Evolutionary conservation across 345 rosid genomes (phyloP), one percentile per base, ranked within the genome.

Genomic region (Brassica cretica): DNA sequence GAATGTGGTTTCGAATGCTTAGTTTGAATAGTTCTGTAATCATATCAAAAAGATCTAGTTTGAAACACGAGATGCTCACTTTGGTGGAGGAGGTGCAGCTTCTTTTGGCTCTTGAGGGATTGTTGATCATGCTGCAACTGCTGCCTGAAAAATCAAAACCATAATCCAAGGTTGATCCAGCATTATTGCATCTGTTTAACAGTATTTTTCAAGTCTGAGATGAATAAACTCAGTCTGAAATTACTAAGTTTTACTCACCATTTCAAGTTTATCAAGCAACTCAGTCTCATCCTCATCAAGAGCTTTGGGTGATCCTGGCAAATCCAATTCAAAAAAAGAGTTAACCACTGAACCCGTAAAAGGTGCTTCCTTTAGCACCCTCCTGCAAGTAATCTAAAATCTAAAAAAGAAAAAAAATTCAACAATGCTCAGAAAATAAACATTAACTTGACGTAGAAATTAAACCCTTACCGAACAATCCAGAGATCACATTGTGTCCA

Each of bases 211-310:
- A 41, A 29, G 5, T 15, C 5, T 30, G 6, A 5, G 3, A 25
- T 35, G 39, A 35, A 35, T 35, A 7, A 35, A 35, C 39, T 7
- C 39, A 7, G 39, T 1, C 30, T 8, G 14, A 61, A 63, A 69
- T 2, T n/a, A 24, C 6, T 11, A 6, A 32, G 55, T 15, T 68
- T 44, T 5, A 18, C 90, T 89, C 81, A 94, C 98, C 93, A 29
- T 88, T 76, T 91, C 97, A 76, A 84, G 72, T 9, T 85, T 89
- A 58, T 95, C 97, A 15, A 95, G 98, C 85, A 93, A 95, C 87
- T 95, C 99, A 5, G 96, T 93, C 84, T 95, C 99, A 37, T 95
- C 98, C 78, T 93, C 96, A 81, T 95, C 99, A 81, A 95, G 78
- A 72, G 99, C 93, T 87, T 95, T 95, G 2, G 99, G 99, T 29